Conservation (phyloP, 805 yeast genomes). For the Hanseniaspora nectarophila region DNA sequence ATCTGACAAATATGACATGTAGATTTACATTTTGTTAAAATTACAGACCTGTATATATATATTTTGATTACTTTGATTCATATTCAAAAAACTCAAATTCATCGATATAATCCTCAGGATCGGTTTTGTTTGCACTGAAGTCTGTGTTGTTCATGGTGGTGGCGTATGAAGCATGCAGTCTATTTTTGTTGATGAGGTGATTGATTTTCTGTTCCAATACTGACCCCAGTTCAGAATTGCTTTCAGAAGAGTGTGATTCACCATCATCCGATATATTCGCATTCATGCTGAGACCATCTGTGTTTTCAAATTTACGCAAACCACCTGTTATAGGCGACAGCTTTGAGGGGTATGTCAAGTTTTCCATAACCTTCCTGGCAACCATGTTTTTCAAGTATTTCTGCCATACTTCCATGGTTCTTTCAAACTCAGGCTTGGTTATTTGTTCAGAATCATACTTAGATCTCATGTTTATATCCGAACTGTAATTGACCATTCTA, state of each 20-base stretch:
- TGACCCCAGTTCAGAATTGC: background rate
- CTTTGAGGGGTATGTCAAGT: background rate
- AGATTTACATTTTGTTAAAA: background rate
- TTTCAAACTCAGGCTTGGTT: background rate
- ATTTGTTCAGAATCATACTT: conserved; percentile 1
- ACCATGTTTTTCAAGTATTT: conserved; percentile 1
- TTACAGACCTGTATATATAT: background rate
- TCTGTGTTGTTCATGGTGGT: conserved; percentile 5
- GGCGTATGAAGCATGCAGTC: conserved; percentile 3
- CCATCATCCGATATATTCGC: background rate
- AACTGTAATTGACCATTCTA: conserved; percentile 5
- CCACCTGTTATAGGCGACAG: background rate
- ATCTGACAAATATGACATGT: conserved; percentile 10
- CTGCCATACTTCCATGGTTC: background rate
- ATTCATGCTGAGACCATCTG: background rate
- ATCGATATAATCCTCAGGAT: background rate
- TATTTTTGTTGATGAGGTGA: conserved; percentile 2
- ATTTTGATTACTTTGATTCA: background rate
- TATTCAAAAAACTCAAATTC: background rate
- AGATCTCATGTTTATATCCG: conserved; percentile 1
- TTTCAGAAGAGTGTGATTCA: background rate
- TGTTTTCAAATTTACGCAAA: background rate
- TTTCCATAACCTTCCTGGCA: background rate
- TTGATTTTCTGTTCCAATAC: conserved; percentile 1
- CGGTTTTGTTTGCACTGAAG: conserved; percentile 1